These are phyloP conservation scores for Aphanomyces invadans DNA, from an alignment of 352 stramenopile genomes.

Conservation along the genomic window DNA sequence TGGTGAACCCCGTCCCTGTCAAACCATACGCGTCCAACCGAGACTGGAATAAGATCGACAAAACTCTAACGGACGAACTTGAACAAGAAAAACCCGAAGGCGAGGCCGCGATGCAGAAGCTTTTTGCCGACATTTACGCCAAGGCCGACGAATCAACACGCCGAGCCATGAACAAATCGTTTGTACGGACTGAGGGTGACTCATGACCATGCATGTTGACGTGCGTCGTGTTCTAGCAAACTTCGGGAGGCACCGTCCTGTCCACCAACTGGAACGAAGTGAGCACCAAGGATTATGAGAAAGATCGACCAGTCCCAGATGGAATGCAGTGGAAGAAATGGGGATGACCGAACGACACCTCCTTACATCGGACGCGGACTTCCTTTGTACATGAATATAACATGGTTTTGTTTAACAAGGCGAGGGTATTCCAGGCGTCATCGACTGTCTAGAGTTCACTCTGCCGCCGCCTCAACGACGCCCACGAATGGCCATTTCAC, in stretches of 20 bases:
- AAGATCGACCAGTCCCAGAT: constrained; percentile 68
- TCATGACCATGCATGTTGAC: constrained; percentile 1
- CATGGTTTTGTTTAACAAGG: no score
- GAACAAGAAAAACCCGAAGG: constrained; percentile 85
- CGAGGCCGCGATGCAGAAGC: constrained; percentile 86
- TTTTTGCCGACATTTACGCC: constrained; percentile 89
- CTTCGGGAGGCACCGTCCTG: constrained; percentile 86
- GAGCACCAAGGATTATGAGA: constrained; percentile 84
- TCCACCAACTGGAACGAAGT: constrained; percentile 91
- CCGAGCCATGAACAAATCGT: constrained; percentile 91
- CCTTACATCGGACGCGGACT: no score
- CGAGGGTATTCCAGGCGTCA: no score
- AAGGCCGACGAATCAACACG: constrained; percentile 87
- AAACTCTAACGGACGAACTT: constrained; percentile 65
- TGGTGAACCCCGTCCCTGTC: constrained; percentile 33
- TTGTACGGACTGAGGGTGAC: constrained; percentile 52
- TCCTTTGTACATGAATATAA: no score
- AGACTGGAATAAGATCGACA: constrained; percentile 86
- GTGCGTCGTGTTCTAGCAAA: constrained; percentile 53
- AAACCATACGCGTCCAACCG: constrained; percentile 74
- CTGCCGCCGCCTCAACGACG: no score
- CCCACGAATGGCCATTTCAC: no score
- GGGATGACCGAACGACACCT: no score
- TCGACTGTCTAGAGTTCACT: no score
- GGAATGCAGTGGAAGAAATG: constrained; percentile 91